Base-by-base conservation (phyloP, 306 rosid species). In the Quercus wislizeni region DNA sequence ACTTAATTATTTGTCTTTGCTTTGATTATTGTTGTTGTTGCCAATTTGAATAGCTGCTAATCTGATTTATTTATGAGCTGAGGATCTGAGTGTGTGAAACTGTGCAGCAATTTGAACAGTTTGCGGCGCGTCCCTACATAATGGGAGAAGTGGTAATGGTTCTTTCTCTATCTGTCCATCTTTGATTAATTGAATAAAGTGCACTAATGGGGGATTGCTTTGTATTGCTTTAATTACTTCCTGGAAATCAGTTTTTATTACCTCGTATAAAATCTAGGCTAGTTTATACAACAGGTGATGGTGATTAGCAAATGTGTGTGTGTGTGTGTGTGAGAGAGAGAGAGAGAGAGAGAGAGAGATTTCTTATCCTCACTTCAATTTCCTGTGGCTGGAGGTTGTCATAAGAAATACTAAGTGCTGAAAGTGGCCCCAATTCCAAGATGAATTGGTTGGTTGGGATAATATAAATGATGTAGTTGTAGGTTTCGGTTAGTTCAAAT, bases 131-230 rank as follows among this genome's bases (percentile, higher is more conserved):
- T 49, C 73, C 90, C 6, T 83, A 75, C 72, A 75, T 41, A 41
- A 79, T 81, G 88, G 94, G 93, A 73, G 94, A 90, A 76, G 77
- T 84, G 90, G 90, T 88, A 90, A 57, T 69, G 63, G 13, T 54
- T 78, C 57, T 78, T 69, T 20, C 64, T 74, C 76, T 52, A 41
- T 18, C 64, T 55, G 64, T 5, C 51, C n/a, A n/a, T 67, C 51
- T 18, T 18, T 8, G 35, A 18, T 33, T 19, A 19, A 67, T 19
- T 33, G 11, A 43, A 33, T 31, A 65, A 65, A 31, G 35, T 65
- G 46, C 31, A 33, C 49, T 3, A 41, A 9, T 41, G 31, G 33
- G n/a, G 49, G 6, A 35, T 67, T 19, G n/a, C 21, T 67, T 4
- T 67, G 13, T 33, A 1, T 14, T 6, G 41, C 52, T 35, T 5